phyloP scores from a whole-genome alignment of 2,329 filamentous ascomycete genomes.

The Fusarium torulosum region DNA sequence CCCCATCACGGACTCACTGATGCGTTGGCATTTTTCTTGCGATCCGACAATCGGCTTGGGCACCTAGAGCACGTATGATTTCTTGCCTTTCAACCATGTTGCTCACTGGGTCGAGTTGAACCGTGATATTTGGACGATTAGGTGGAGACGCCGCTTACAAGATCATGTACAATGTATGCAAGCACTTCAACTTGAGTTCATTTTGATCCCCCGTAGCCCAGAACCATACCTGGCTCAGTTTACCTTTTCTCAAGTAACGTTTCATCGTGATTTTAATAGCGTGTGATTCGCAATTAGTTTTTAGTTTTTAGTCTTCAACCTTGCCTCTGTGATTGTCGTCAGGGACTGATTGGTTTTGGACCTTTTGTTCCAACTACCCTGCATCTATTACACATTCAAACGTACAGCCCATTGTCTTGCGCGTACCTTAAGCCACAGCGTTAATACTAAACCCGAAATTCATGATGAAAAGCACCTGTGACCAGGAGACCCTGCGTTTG shows the following conservation, averaged over 20 bases:
- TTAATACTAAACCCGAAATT: constrained; percentile 5
- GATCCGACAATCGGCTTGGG: constrained; percentile 29
- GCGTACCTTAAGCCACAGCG: constrained; percentile 18
- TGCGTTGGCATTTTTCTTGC: constrained; percentile 35
- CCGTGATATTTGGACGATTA: not conserved
- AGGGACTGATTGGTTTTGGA: not conserved
- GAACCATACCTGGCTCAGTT: not conserved
- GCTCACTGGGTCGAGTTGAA: constrained; percentile 6
- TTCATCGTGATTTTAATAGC: constrained; percentile 4
- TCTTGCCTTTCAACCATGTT: constrained; percentile 6
- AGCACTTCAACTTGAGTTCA: not conserved
- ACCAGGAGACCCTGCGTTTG: constrained; percentile 21
- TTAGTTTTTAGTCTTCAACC: constrained; percentile 5
- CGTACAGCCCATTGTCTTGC: constrained; percentile 19
- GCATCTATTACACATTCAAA: constrained; percentile 10
- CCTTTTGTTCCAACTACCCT: constrained; percentile 35
- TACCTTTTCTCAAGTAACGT: constrained; percentile 1
- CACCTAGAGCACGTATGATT: constrained; percentile 31
- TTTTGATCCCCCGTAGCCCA: not conserved
- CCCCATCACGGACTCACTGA: constrained; percentile 19
- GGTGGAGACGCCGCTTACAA: not conserved
- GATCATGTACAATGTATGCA: not conserved
- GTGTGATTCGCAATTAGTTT: constrained; percentile 16
- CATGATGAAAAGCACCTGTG: constrained; percentile 6
- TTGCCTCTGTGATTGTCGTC: constrained; percentile 5